Conservation (phyloP, 2,329 filamentous ascomycete species). For the Clathrospora elynae region DNA sequence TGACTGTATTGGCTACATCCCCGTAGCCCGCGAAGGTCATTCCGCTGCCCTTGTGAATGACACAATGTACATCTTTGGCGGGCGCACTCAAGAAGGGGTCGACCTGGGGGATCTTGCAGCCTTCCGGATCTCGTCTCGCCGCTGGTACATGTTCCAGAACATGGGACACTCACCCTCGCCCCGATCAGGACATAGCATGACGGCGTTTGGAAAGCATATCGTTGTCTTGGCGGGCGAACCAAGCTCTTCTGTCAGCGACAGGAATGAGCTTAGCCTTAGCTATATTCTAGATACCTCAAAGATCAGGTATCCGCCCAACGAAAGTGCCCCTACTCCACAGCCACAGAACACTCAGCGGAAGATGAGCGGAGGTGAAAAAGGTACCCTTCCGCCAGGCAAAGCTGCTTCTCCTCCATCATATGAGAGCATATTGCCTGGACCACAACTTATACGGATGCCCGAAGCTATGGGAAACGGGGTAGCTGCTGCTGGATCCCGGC, state of each 20-base stretch:
- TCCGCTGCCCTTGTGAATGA: constrained; percentile 92
- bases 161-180: constrained; percentile 97
- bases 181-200: constrained; percentile 97
- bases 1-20: constrained; percentile 97
- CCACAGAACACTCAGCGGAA: constrained; percentile 48
- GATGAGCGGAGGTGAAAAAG: constrained; percentile 55
- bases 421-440: constrained; percentile 50
- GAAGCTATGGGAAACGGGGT: constrained; percentile 36
- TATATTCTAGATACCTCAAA: constrained; percentile 95
- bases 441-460: constrained; percentile 45
- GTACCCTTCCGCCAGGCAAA: constrained; percentile 47
- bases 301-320: constrained; percentile 87
- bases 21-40: constrained; percentile 89
- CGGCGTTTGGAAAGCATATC: constrained; percentile 87
- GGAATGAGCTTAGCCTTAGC: constrained; percentile 82
- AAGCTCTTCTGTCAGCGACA: constrained; percentile 79
- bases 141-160: constrained; percentile 99
- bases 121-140: constrained; percentile 76
- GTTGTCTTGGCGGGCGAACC: constrained; percentile 93
- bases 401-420: constrained; percentile 44
- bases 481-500: constrained; percentile 56
- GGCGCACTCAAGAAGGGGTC: constrained; percentile 87
- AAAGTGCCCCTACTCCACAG: constrained; percentile 52
- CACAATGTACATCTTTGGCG: constrained; percentile 99
- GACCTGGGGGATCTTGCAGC: constrained; percentile 94